Base-by-base conservation (phyloP, 2,329 filamentous ascomycete genomes). In the Cladosporium sp. region DNA sequence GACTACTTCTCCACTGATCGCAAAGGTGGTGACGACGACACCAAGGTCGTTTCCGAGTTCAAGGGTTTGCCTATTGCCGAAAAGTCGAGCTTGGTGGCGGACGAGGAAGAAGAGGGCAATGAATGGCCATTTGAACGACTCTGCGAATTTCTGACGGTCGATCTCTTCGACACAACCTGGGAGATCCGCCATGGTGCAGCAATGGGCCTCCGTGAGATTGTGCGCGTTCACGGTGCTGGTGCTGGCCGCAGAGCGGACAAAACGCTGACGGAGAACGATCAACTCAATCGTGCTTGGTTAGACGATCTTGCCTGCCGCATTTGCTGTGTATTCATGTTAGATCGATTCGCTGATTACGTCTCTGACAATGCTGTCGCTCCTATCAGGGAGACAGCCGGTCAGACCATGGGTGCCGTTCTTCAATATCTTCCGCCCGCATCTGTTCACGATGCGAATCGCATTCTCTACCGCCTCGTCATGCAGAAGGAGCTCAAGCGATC, bases 281-380 rank as follows among this genome's bases (percentile, higher is more conserved):
- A 79, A 1, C 82, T 91, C 53, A 99, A 98, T 72, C 87, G 89
- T 67, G 86, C 84, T 75, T 99, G 93, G 93, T 86, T 99, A 23
- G 91, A 98, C 74, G 94, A 99, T 74, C 84, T 99, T 60, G 92
- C 93, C n/a, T 97, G 93, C 73, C 91, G 95, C 28, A 85, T 99
- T 58, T 94, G 93, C 77, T 97, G 92, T 76, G 93, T 99, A 61
- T 89, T 99, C 73, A 97, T 99, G 89, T 88, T 99, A 18, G 95
- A 99, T 79, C 89, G 93, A 62, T 99, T 99, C 75, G 96, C 93
- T 65, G 95, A 99, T 75, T 99, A 97, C 80, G 95, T 96, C 66
- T 97, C 93, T 5, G 95, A 99, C 77, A 99, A 92, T 62, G 96
- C 96, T 0, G 93, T 99, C 48, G 95, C 95, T 0, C 95, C 95